phyloP scores from a whole-genome alignment of 1,139 yeast species.

The Yamadazyma oceani region DNA sequence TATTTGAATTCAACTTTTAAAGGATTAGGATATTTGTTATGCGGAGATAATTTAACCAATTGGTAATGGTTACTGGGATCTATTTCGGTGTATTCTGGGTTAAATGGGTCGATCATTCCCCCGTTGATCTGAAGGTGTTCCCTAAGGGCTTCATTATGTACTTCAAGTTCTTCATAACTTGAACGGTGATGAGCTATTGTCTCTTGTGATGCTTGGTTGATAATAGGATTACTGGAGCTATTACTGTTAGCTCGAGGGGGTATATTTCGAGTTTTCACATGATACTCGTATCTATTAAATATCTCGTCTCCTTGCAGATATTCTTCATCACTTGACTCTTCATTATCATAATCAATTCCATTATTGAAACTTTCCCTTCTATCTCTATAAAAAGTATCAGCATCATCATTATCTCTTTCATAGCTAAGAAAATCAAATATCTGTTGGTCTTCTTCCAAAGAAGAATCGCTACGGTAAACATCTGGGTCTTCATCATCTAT shows the following conservation, averaged over 20 bases:
- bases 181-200: neutral
- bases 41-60: constrained; percentile 13
- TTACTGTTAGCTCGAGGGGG: neutral
- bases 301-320: constrained; percentile 4
- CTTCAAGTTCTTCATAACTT: constrained; percentile 1
- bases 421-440: constrained; percentile 15
- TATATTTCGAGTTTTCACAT: neutral
- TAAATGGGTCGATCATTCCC: constrained; percentile 19
- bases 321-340: constrained; percentile 5
- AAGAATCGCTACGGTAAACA: neutral
- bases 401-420: constrained; percentile 20
- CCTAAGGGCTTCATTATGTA: constrained; percentile 2
- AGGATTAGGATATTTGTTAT: constrained; percentile 32
- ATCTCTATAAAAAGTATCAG: constrained; percentile 27
- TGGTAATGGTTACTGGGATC: constrained; percentile 1
- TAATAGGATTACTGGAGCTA: neutral
- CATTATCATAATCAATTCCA: constrained; percentile 11
- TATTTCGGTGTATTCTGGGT: constrained; percentile 14
- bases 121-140: constrained; percentile 9
- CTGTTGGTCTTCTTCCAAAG: constrained; percentile 9
- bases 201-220: neutral
- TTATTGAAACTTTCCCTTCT: constrained; percentile 23
- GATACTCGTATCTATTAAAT: constrained; percentile 1
- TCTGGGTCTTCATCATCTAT: constrained; percentile 2
- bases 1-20: constrained; percentile 25